Evolutionary conservation across 108 stramenopile genomes (phyloP).

Genomic region (Nitzschia putrida): DNA sequence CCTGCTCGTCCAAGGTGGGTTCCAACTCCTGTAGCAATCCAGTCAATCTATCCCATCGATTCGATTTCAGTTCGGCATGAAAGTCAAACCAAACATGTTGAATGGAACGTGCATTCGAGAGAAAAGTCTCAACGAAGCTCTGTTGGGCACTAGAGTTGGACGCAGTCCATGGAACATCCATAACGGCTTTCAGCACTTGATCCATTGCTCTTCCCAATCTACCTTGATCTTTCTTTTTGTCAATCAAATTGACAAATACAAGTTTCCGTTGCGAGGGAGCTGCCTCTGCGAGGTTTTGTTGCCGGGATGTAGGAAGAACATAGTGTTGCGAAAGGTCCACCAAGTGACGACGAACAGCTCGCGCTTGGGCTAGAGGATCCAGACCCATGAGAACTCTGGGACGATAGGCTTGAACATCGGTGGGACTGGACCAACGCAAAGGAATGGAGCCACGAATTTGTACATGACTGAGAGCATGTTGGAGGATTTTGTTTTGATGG

Average conservation of each 20-base stretch:
- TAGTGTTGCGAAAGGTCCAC: constrained; percentile 59
- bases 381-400: constrained; percentile 85
- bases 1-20: constrained; percentile 61
- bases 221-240: constrained; percentile 93
- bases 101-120: constrained; percentile 29
- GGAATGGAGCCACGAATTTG: constrained; percentile 96
- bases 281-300: not conserved
- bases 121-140: constrained; percentile 9
- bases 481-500: constrained; percentile 12
- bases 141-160: constrained; percentile 9
- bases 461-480: constrained; percentile 56
- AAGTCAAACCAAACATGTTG: constrained; percentile 96
- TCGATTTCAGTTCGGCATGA: constrained; percentile 92
- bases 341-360: constrained; percentile 76
- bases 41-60: constrained; percentile 82
- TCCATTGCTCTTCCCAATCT: constrained; percentile 81
- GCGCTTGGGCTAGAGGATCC: constrained; percentile 72
- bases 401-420: constrained; percentile 86
- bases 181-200: constrained; percentile 67
- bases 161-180: constrained; percentile 45
- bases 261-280: constrained; percentile 26
- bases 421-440: constrained; percentile 90
- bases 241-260: constrained; percentile 87
- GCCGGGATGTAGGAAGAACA: not conserved
- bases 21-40: constrained; percentile 72